These are phyloP conservation scores for Cercospora berteroae DNA, from an alignment of 2,329 filamentous ascomycete species.

Conservation along the genomic window DNA sequence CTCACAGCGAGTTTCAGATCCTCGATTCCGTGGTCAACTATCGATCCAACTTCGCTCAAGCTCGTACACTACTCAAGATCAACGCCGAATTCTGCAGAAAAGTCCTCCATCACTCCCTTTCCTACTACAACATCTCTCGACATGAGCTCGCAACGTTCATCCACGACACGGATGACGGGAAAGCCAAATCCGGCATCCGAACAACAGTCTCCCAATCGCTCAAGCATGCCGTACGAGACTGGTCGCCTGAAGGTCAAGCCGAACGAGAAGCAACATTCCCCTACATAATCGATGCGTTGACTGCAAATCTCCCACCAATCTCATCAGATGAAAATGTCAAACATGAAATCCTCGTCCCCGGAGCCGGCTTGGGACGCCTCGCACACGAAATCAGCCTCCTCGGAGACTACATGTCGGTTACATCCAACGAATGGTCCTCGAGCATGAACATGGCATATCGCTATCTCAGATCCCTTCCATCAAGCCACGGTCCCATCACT, in stretches of 20 bases:
- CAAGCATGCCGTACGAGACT: constrained; percentile 89
- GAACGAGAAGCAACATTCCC: constrained; percentile 74
- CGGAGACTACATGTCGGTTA: constrained; percentile 62
- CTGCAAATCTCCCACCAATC: constrained; percentile 22
- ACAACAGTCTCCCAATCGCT: constrained; percentile 65
- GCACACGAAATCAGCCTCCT: constrained; percentile 74
- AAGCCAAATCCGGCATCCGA: constrained; percentile 53
- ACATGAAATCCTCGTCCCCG: constrained; percentile 72
- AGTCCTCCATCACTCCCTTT: constrained; percentile 62
- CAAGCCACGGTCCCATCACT: constrained; percentile 57
- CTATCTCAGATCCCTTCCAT: constrained; percentile 66
- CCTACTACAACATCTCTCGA: constrained; percentile 21
- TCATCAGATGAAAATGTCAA: constrained; percentile 3
- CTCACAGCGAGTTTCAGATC: constrained; percentile 6
- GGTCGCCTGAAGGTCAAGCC: constrained; percentile 69
- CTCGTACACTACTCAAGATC: constrained; percentile 67
- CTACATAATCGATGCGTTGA: constrained; percentile 54
- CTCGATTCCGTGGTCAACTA: constrained; percentile 21
- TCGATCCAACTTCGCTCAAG: constrained; percentile 16
- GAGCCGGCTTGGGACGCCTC: constrained; percentile 78
- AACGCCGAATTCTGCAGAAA: constrained; percentile 76
- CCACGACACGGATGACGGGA: constrained; percentile 40
- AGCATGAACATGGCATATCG: constrained; percentile 81
- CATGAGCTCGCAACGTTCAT: constrained; percentile 21
- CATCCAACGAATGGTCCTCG: constrained; percentile 89